Evolutionary conservation across 2,329 filamentous ascomycete genomes (phyloP).

Genomic region (Escovopsis sp.): DNA sequence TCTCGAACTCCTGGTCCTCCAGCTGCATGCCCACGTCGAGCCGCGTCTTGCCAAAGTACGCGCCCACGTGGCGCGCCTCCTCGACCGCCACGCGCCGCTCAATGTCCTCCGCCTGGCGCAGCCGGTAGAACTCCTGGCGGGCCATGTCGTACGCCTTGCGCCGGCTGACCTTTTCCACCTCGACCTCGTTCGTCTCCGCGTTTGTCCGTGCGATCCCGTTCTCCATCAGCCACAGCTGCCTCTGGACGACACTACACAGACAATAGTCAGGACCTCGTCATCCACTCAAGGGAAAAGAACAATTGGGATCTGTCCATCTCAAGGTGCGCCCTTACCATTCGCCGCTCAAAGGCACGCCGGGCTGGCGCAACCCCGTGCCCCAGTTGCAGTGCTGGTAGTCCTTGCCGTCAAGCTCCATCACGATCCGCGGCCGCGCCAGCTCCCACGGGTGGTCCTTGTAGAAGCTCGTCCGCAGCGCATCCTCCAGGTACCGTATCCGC

Average conservation of each 20-base stretch:
- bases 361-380: slow-evolving; percentile 60
- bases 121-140: slow-evolving; percentile 77
- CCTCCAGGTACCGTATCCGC: slow-evolving; percentile 66
- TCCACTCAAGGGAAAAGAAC: background rate
- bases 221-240: slow-evolving; percentile 74
- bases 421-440: slow-evolving; percentile 69
- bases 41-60: slow-evolving; percentile 69
- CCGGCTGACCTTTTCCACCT: slow-evolving; percentile 36
- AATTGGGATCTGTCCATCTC: background rate
- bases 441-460: slow-evolving; percentile 97
- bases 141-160: slow-evolving; percentile 70
- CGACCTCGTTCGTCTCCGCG: too few relatives aligned
- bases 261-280: slow-evolving; percentile 4
- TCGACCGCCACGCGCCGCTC: slow-evolving; percentile 71
- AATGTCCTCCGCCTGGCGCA: slow-evolving; percentile 71
- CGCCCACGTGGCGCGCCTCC: slow-evolving; percentile 73
- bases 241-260: slow-evolving; percentile 65
- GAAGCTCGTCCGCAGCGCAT: slow-evolving; percentile 65
- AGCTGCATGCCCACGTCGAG: slow-evolving; percentile 67
- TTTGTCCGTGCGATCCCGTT: slow-evolving; percentile 17
- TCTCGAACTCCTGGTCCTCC: slow-evolving; percentile 66
- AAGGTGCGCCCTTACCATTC: slow-evolving; percentile 50
- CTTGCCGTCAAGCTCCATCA: slow-evolving; percentile 75
- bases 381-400: slow-evolving; percentile 67
- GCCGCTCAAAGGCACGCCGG: slow-evolving; percentile 62